phyloP scores from a whole-genome alignment of 1,139 yeast species.

The Blastobotrys apis region DNA sequence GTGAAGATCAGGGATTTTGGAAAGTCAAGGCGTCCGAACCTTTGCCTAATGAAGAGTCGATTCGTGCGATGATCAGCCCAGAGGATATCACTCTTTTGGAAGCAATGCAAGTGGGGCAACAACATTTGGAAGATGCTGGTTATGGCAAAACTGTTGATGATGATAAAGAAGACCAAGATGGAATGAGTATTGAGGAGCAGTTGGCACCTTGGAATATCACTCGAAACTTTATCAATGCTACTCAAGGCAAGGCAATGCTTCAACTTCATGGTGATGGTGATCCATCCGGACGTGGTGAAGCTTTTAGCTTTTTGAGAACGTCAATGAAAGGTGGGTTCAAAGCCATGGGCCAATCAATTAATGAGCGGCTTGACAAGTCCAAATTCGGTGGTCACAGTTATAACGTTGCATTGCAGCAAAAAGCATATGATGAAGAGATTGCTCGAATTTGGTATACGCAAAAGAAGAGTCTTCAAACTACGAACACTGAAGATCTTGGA shows the following conservation, averaged over 20 bases:
- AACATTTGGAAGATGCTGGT: conserved; percentile 68
- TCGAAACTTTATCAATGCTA: conserved; percentile 84
- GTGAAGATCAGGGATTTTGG: conserved; percentile 96
- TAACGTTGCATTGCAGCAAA: conserved; percentile 83
- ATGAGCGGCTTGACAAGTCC: conserved; percentile 41
- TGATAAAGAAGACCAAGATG: conserved; percentile 41
- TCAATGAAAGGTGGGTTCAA: conserved; percentile 94
- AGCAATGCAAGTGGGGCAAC: conserved; percentile 92
- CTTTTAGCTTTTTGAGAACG: conserved; percentile 82
- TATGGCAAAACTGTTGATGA: conserved; percentile 48
- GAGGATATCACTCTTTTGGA: conserved; percentile 87
- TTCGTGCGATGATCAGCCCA: conserved; percentile 82
- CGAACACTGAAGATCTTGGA: conserved; percentile 29
- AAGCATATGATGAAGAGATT: conserved; percentile 87
- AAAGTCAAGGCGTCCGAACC: conserved; percentile 71
- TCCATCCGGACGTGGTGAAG: conserved; percentile 88
- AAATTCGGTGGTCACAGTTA: conserved; percentile 63
- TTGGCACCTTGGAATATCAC: conserved; percentile 92
- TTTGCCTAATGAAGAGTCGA: conserved; percentile 72
- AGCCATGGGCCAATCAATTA: conserved; percentile 51
- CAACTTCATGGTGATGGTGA: conserved; percentile 97
- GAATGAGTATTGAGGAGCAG: conserved; percentile 69
- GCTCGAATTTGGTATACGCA: conserved; percentile 89
- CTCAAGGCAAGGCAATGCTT: conserved; percentile 95
- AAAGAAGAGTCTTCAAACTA: conserved; percentile 54